These are phyloP conservation scores for Hymenoscyphus infarciens DNA, from an alignment of 2,329 filamentous ascomycete genomes.

Conservation along the genomic window DNA sequence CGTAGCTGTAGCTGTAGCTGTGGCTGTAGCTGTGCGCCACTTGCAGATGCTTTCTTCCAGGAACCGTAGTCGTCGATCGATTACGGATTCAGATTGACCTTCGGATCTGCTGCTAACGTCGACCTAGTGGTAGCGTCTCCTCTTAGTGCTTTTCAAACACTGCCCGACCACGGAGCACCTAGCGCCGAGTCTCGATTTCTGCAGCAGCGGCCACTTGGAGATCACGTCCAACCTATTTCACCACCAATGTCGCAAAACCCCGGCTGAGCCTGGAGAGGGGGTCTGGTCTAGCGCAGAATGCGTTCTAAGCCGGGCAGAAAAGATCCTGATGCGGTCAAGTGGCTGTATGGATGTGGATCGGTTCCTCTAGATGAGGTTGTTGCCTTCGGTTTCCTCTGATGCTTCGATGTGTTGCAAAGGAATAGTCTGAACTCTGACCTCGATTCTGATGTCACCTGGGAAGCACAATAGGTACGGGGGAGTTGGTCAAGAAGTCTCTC, in stretches of 20 bases:
- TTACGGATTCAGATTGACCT: conserved; percentile 3
- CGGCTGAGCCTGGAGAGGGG: not conserved
- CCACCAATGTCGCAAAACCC: not conserved
- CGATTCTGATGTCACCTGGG: not conserved
- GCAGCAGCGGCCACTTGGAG: not conserved
- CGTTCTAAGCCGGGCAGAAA: not conserved
- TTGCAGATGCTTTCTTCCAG: conserved; percentile 4
- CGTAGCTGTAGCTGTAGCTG: too few species aligned
- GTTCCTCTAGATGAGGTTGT: not conserved
- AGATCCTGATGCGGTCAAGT: not conserved
- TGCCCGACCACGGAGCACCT: not conserved
- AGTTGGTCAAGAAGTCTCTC: conserved; percentile 9
- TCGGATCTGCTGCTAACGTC: conserved; percentile 3
- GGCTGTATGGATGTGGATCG: not conserved
- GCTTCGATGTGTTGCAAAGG: conserved; percentile 1
- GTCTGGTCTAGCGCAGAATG: not conserved
- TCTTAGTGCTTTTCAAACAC: not conserved
- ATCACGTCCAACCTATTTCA: not conserved
- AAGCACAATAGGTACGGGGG: not conserved
- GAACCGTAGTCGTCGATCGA: conserved; percentile 6
- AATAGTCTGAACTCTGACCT: not conserved
- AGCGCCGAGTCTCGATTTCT: not conserved
- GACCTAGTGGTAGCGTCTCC: conserved; percentile 1
- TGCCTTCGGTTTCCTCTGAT: not conserved
- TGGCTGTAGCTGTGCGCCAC: not conserved